Percentiles rank a stretch among this genome's conserved stretches.
Conservation (phyloP, 2,329 filamentous ascomycete species). For the Talaromyces sp. region DNA sequence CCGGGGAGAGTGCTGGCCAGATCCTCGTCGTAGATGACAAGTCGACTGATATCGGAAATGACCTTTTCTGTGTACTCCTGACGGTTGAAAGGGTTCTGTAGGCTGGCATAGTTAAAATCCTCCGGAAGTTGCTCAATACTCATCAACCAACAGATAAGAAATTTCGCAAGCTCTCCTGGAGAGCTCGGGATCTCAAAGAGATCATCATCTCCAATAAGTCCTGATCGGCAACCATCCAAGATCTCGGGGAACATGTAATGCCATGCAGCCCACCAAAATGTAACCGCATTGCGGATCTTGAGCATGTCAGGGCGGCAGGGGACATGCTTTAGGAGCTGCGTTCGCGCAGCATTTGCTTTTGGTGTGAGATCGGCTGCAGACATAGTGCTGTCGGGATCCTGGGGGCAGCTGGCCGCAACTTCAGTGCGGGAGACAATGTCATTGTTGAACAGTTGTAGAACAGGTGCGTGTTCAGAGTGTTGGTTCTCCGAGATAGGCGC, state of each 20-base stretch:
- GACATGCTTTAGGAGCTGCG: slow-evolving; percentile 28
- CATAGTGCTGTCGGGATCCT: slow-evolving; percentile 12
- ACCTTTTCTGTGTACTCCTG: slow-evolving; percentile 42
- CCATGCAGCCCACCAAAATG: slow-evolving; percentile 28
- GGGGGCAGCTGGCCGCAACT: slow-evolving; percentile 17
- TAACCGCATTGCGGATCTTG: slow-evolving; percentile 24
- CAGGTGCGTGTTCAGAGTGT: slow-evolving; percentile 28
- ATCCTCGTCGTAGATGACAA: slow-evolving; percentile 46
- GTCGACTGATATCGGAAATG: slow-evolving; percentile 40
- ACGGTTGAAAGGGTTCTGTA: slow-evolving; percentile 32
- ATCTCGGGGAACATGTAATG: slow-evolving; percentile 29
- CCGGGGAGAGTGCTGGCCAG: slow-evolving; percentile 46
- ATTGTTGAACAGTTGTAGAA: slow-evolving; percentile 34
- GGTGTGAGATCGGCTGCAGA: slow-evolving; percentile 19
- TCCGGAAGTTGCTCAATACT: slow-evolving; percentile 37
- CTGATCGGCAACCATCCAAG: slow-evolving; percentile 11
- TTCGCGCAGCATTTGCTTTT: slow-evolving; percentile 20
- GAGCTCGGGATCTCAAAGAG: slow-evolving; percentile 18
- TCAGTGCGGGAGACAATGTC: slow-evolving; percentile 28
- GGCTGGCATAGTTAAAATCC: slow-evolving; percentile 31
- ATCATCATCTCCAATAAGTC: slow-evolving; percentile 6
- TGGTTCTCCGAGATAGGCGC: slow-evolving; percentile 4
- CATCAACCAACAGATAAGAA: slow-evolving; percentile 40
- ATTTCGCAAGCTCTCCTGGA: slow-evolving; percentile 35
- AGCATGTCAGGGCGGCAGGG: slow-evolving; percentile 26